Evolutionary conservation across 768 basidiomycete species (phyloP).

Genomic region (Agaricus sinodeliciosus): DNA sequence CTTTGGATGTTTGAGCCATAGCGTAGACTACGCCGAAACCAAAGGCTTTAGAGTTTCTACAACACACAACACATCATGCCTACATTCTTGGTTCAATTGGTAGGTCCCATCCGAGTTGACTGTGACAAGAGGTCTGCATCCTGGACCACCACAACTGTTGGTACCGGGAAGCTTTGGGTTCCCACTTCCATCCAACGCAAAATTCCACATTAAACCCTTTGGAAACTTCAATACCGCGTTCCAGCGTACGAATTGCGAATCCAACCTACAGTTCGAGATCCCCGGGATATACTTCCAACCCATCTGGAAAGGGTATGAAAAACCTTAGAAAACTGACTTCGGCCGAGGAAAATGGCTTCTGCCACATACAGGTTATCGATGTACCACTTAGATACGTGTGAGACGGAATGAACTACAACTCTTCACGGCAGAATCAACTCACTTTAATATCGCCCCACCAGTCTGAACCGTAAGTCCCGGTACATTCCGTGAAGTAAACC

Average conservation of each 20-base stretch:
- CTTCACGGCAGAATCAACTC: conserved; percentile 4
- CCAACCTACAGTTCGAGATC: conserved; percentile 34
- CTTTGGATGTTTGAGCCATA: conserved; percentile 73
- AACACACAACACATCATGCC: conserved; percentile 13
- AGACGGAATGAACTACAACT: neutral
- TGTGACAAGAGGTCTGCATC: conserved; percentile 62
- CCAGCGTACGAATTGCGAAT: neutral
- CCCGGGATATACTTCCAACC: conserved; percentile 23
- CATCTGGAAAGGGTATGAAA: conserved; percentile 15
- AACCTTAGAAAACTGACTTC: too few species aligned
- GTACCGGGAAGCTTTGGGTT: conserved; percentile 62
- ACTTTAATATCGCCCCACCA: conserved; percentile 84
- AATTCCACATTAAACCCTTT: conserved; percentile 67
- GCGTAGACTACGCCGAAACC: conserved; percentile 42
- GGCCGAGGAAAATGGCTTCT: neutral
- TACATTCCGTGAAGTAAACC: conserved; percentile 56
- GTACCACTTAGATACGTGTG: conserved; percentile 43
- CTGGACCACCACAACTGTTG: conserved; percentile 50
- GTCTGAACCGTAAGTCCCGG: conserved; percentile 57
- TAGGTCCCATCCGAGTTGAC: conserved; percentile 60
- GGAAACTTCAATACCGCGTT: conserved; percentile 12
- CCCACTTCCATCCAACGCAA: conserved; percentile 58
- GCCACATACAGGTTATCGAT: conserved; percentile 47
- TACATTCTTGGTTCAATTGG: conserved; percentile 69
- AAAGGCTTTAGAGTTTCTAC: neutral